Conservation (phyloP, 768 basidiomycete species). For the Tulasnella sp. region DNA sequence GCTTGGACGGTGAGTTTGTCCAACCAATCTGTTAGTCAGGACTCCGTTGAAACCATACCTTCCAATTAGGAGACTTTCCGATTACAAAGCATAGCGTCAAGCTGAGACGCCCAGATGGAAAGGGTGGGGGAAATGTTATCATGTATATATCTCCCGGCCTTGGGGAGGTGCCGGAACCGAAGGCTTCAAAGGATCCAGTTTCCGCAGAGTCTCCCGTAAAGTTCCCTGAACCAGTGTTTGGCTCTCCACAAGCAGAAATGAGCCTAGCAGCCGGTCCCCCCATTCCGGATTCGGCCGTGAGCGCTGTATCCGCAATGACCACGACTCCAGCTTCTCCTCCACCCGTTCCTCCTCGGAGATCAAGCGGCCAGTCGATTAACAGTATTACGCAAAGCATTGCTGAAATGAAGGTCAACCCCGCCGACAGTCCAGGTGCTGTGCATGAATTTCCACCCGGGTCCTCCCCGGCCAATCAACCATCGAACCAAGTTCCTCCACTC, state of each 20-base stretch:
- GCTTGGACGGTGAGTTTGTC: not conserved
- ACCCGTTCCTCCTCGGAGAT: not conserved
- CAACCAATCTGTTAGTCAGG: too few species aligned
- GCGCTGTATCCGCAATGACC: not conserved
- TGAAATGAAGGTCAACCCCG: not conserved
- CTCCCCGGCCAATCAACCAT: not conserved
- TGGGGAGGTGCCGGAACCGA: not conserved
- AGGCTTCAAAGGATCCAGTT: not conserved
- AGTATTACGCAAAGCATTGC: not conserved
- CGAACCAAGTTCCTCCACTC: not conserved
- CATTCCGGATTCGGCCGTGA: not conserved
- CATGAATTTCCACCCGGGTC: not conserved
- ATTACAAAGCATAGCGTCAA: constrained; percentile 11
- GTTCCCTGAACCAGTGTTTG: not conserved
- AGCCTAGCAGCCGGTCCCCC: not conserved
- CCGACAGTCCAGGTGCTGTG: not conserved
- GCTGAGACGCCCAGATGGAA: constrained; percentile 7
- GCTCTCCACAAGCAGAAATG: not conserved
- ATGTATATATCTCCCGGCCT: not conserved
- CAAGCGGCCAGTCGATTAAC: not conserved
- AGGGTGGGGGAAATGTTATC: not conserved
- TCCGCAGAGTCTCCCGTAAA: not conserved
- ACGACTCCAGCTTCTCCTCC: not conserved
- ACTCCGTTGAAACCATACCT: not conserved
- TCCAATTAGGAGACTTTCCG: constrained; percentile 9